A percentile compares a stretch with the other conserved stretches of the same genome.
Evolutionary conservation across 306 rosid species (phyloP).

Genomic region (Astragalus glycyphyllos): DNA sequence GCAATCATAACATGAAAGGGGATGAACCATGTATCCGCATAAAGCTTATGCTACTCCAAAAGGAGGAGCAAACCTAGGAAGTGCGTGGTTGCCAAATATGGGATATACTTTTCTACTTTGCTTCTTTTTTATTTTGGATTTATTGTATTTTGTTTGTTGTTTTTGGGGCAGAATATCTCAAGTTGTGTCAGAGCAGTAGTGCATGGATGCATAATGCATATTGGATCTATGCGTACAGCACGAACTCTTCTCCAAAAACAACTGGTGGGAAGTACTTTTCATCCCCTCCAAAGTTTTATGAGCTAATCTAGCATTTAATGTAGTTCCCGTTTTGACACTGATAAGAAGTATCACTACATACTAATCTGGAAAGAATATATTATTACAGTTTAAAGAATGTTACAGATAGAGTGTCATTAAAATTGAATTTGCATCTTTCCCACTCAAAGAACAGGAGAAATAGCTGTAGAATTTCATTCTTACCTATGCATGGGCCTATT

Average conservation of each 20-base stretch:
- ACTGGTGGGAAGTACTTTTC: too few relatives aligned
- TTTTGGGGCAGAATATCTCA: background rate
- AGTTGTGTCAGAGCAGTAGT: background rate
- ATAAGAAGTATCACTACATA: too few relatives aligned
- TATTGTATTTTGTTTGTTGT: background rate
- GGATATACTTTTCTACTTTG: background rate
- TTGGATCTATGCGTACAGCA: background rate
- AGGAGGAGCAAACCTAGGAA: background rate
- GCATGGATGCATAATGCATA: background rate
- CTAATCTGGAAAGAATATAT: too few relatives aligned
- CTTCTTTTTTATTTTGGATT: too few relatives aligned
- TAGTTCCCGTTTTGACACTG: too few relatives aligned
- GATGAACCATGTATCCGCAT: background rate
- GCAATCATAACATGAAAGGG: too few relatives aligned
- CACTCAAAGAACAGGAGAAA: background rate
- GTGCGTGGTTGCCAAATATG: background rate
- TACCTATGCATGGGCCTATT: background rate
- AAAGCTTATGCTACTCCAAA: background rate
- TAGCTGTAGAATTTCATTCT: background rate
- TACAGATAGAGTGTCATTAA: too few relatives aligned
- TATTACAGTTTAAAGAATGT: too few relatives aligned
- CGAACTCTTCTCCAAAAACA: too few relatives aligned
- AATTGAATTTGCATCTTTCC: too few relatives aligned
- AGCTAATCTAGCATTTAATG: too few relatives aligned
- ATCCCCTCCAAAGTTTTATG: too few relatives aligned